These are phyloP conservation scores for Calonectria honghensis DNA, from an alignment of 2,329 filamentous ascomycete genomes.

Conservation along the genomic window DNA sequence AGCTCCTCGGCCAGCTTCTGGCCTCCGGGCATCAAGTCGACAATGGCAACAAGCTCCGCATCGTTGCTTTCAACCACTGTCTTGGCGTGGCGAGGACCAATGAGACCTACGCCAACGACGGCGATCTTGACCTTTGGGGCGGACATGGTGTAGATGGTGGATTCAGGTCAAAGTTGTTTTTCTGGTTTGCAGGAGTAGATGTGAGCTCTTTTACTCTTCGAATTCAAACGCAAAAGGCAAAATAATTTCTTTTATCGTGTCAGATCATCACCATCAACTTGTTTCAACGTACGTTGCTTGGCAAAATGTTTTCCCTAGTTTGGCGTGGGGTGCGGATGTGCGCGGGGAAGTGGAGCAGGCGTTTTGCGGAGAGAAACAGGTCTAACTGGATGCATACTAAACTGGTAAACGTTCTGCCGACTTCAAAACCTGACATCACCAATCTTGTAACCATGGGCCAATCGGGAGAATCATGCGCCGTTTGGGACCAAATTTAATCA, in stretches of 20 bases:
- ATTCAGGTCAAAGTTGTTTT: neutral
- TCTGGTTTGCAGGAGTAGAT: neutral
- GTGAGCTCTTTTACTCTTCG: neutral
- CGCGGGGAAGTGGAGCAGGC: conserved; percentile 21
- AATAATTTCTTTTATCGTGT: neutral
- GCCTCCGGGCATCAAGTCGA: conserved; percentile 54
- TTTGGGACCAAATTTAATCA: neutral
- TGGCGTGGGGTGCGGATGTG: neutral
- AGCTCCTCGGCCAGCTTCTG: conserved; percentile 49
- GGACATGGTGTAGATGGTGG: conserved; percentile 37
- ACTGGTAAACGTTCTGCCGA: conserved; percentile 38
- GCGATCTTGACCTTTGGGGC: conserved; percentile 42
- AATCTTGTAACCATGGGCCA: neutral
- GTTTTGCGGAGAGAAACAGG: conserved; percentile 3
- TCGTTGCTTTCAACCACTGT: conserved; percentile 51
- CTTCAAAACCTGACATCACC: neutral
- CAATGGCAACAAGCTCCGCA: conserved; percentile 55
- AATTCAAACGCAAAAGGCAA: neutral
- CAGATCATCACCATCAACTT: conserved; percentile 1
- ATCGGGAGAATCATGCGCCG: neutral
- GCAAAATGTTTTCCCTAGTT: conserved; percentile 39
- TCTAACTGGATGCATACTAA: neutral
- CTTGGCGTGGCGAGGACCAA: conserved; percentile 58
- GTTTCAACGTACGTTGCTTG: neutral
- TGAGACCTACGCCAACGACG: conserved; percentile 57